Base-by-base conservation (phyloP, 1,284 basidiomycete genomes). In the Jaminaea rosea region DNA sequence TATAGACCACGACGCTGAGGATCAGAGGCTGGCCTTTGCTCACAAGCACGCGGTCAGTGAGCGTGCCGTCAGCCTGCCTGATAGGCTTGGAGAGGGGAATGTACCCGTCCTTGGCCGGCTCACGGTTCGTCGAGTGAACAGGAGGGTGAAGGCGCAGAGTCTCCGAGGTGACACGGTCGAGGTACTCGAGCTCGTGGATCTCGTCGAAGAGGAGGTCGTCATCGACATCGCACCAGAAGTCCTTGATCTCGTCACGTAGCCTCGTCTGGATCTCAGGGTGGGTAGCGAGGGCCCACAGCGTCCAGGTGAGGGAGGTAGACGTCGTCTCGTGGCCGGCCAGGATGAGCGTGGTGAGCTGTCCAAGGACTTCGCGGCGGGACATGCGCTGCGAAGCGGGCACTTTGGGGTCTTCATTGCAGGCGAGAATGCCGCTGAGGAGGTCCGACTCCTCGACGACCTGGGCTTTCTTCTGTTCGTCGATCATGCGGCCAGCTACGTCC, bases 281-380 rank as follows among this genome's bases (percentile, higher is more conserved):
- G 55, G 79, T 77, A 0, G 87, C 82, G 34, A 90, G 79, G 11
- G 86, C 78, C 53, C 81, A 76, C 23, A 90, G 74, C 1, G 83
- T 82, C 87, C 87, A 90, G 0, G 85, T 84, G 47, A 62, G 50
- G 3, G 52, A 49, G 4, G 50, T 58, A 1, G 48, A 50, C 3
- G 49, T 46, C 1, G 57, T 62, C 15, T 60, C 60, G 51, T 49
- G 52, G 10, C 54, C 57, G 9, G 55, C 58, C 10, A 58, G 48
- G 46, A 57, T 32, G 26, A 61, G 53, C 19, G 61, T 39, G 4
- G 42, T 44, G 23, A 44, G 42, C 13, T 44, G 42, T 3, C 39
- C 39, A 4, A 42, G 17, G 19, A 42, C 39, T 42, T 42, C 39
- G 11, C 11, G 19, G 39, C 39, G 39, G 13, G 39, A 42, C 19